Base-by-base conservation (phyloP, 2,329 filamentous ascomycete genomes). In the Nigrograna mackinnonii region DNA sequence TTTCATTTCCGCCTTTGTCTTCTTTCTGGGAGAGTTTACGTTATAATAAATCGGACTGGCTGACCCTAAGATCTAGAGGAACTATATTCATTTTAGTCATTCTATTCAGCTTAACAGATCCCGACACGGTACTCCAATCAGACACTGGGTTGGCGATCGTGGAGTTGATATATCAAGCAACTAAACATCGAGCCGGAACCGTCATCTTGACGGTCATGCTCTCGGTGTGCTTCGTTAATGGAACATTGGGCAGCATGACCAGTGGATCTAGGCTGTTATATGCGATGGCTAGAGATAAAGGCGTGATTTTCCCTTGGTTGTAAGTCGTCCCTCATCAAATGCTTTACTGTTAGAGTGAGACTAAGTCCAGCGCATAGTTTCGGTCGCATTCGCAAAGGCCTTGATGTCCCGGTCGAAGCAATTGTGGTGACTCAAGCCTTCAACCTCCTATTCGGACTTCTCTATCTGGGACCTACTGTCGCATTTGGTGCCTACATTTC, bases 401-500 rank as follows among this genome's bases (percentile, higher is more conserved):
- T 75, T 4, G 59, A 76, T 35, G 72, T 75, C 7, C 74, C 74
- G 2, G 60, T 73, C 2, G 64, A 64, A 20, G 62, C 71, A 2
- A 70, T 78, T 12, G 17, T 74, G 4, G 46, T 71, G 5, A 62
- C 68, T n/a, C 70, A 64, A n/a, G 49, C 66, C 4, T 71, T 76
- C 48, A 73, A 76, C 44, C 62, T 71, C 17, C 49, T 72, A 12
- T 75, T 77, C 32, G 74, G 73, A 2, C 63, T 77, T 2, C 59
- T 78, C 4, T 77, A 76, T 41, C 62, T 76, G 0, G 74, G 73
- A 1, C 74, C 72, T 1, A 66, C 66, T 12, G 74, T 75, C 9
- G 74, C 75, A 1, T 78, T 77, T 36, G 72, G 69, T 38, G 73
- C 74, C 5, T 74, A 76, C 44, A 66, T 74, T 0, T 69, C 73